Evolutionary conservation across 2,329 filamentous ascomycete genomes (phyloP).

Genomic region (Monilinia fructigena): DNA sequence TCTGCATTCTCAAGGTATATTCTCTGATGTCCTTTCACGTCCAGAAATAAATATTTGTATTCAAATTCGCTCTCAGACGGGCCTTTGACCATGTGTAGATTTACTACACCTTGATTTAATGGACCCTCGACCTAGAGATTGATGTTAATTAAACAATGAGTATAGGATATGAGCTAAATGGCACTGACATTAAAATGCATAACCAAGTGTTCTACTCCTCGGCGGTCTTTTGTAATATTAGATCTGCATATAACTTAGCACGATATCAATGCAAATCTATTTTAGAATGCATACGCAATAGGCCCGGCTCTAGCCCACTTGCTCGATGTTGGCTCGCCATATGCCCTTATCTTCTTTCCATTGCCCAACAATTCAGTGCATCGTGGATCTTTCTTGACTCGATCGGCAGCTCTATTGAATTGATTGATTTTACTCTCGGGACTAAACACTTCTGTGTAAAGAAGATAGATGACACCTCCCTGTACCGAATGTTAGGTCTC

Average conservation of each 20-base stretch:
- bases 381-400: conserved; percentile 68
- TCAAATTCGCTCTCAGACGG: conserved; percentile 68
- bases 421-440: conserved; percentile 81
- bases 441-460: conserved; percentile 81
- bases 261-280: background rate
- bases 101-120: conserved; percentile 68
- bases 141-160: background rate
- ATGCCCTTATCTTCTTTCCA: conserved; percentile 70
- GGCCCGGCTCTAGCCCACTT: conserved; percentile 73
- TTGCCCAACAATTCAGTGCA: conserved; percentile 76
- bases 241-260: conserved; percentile 49
- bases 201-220: conserved; percentile 75
- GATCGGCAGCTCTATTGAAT: conserved; percentile 83
- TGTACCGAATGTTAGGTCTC: conserved; percentile 41
- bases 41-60: conserved; percentile 78
- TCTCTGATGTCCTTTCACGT: conserved; percentile 68
- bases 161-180: conserved; percentile 30
- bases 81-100: conserved; percentile 73
- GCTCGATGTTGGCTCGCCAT: conserved; percentile 76
- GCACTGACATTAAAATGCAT: conserved; percentile 78
- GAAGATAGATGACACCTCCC: conserved; percentile 74
- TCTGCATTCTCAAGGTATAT: conserved; percentile 66
- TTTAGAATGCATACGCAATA: conserved; percentile 50
- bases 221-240: conserved; percentile 64
- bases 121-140: conserved; percentile 69